Conservation (phyloP, 345 rosid genomes). For the Populus simonii region DNA sequence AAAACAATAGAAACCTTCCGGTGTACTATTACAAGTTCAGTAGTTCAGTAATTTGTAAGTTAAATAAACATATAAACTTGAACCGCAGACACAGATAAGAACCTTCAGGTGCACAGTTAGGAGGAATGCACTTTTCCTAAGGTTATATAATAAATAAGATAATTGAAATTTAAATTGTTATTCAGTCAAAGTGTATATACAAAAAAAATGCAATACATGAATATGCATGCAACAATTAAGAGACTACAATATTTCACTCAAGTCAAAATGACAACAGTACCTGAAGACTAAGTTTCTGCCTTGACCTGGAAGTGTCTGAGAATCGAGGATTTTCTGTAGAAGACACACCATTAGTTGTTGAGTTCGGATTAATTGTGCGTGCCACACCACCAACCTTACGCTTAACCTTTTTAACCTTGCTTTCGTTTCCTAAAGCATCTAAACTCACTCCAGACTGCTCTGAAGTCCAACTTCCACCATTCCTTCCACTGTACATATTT, state of each 20-base stretch:
- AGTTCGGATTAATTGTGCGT: conserved; percentile 49
- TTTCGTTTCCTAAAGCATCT: conserved; percentile 42
- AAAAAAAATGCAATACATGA: background rate
- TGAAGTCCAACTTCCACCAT: conserved; percentile 45
- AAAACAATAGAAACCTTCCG: background rate
- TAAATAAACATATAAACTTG: background rate
- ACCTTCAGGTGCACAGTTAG: background rate
- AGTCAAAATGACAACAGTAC: conserved; percentile 31
- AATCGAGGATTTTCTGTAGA: conserved; percentile 35
- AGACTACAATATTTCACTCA: background rate
- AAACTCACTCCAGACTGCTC: conserved; percentile 32
- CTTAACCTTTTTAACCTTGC: conserved; percentile 63
- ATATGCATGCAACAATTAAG: background rate
- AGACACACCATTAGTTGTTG: conserved; percentile 48
- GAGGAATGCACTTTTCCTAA: background rate
- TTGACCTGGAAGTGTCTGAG: conserved; percentile 30
- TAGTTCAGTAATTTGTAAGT: background rate
- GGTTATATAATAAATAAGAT: background rate
- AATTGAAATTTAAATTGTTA: conserved; percentile 6
- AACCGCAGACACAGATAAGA: background rate
- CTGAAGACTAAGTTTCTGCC: conserved; percentile 44
- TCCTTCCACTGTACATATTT: conserved; percentile 25
- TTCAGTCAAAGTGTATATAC: background rate
- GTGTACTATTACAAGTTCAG: background rate
- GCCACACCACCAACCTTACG: conserved; percentile 61